Evolutionary conservation across 2,329 filamentous ascomycete genomes (phyloP).

Genomic region (Pseudogymnoascus sp.): DNA sequence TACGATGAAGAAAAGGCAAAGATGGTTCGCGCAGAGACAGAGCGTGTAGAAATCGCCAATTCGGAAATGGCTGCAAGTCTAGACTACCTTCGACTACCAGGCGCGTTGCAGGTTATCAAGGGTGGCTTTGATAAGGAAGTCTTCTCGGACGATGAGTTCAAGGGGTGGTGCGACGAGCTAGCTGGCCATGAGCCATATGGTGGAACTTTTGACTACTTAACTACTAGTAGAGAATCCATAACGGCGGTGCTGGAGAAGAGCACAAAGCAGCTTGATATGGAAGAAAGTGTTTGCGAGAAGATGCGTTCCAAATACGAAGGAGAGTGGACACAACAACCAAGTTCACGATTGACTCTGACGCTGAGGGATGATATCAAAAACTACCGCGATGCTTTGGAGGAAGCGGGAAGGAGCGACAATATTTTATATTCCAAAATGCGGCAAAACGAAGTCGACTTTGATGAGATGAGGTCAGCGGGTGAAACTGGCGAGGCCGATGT

Average conservation of each 20-base stretch:
- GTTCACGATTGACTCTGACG: conserved; percentile 78
- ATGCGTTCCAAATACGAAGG: conserved; percentile 95
- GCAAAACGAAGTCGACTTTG: conserved; percentile 81
- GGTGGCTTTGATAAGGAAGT: conserved; percentile 87
- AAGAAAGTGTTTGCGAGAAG: conserved; percentile 97
- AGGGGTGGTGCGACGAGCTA: conserved; percentile 88
- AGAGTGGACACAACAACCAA: conserved; percentile 97
- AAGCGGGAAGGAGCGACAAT: conserved; percentile 77
- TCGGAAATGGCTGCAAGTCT: conserved; percentile 92
- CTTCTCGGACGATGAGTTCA: conserved; percentile 81
- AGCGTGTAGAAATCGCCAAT: conserved; percentile 86
- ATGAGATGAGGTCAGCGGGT: conserved; percentile 87
- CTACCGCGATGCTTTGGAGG: conserved; percentile 81
- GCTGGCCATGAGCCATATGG: conserved; percentile 74
- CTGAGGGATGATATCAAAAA: conserved; percentile 78
- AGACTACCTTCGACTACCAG: conserved; percentile 85
- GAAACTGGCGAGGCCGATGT: conserved; percentile 80
- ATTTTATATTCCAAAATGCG: conserved; percentile 76
- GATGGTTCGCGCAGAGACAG: conserved; percentile 83
- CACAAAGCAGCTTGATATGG: conserved; percentile 85
- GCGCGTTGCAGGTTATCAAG: conserved; percentile 82
- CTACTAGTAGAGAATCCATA: conserved; percentile 68
- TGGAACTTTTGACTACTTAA: conserved; percentile 69
- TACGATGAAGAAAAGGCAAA: conserved; percentile 99
- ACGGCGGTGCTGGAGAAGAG: conserved; percentile 65